Conservation (phyloP, 495 filamentous ascomycete species). For the Parathielavia appendiculata region DNA sequence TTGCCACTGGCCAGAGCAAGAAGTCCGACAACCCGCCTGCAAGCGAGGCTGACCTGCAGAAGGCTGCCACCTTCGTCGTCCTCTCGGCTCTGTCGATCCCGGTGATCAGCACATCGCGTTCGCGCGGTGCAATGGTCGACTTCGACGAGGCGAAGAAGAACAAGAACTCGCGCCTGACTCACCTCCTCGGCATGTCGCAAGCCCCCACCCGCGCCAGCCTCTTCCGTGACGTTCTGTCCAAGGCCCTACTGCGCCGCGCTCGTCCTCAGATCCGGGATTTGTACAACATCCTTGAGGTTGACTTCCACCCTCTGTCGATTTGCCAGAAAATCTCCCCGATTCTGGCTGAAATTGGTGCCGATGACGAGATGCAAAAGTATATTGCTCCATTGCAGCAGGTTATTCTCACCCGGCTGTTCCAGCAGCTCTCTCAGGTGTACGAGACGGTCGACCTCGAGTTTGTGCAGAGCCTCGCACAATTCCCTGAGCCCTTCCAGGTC, state of each 20-base stretch:
- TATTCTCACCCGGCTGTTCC: constrained; percentile 95
- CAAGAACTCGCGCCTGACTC: constrained; percentile 95
- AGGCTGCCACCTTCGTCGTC: constrained; percentile 90
- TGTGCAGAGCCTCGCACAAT: constrained; percentile 88
- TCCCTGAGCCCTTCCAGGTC: constrained; percentile 96
- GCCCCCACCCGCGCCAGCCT: constrained; percentile 83
- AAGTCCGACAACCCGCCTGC: constrained; percentile 87
- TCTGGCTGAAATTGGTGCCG: constrained; percentile 84
- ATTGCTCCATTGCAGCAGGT: constrained; percentile 93
- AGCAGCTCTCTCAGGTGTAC: constrained; percentile 98
- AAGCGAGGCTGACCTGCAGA: constrained; percentile 77
- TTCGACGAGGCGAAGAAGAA: constrained; percentile 97
- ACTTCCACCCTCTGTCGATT: constrained; percentile 97
- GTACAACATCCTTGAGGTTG: constrained; percentile 97
- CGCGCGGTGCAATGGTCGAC: constrained; percentile 89
- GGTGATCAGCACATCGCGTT: constrained; percentile 96
- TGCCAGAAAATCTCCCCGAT: constrained; percentile 99
- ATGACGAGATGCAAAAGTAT: constrained; percentile 96
- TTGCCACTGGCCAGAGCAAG: constrained; percentile 82
- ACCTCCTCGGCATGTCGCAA: constrained; percentile 85
- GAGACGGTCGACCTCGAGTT: constrained; percentile 94
- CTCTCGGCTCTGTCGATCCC: constrained; percentile 92
- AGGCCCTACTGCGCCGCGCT: constrained; percentile 84
- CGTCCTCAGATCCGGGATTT: constrained; percentile 90
- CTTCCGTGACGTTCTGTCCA: constrained; percentile 93